These are phyloP conservation scores for Boletus barrowsii DNA, from an alignment of 768 basidiomycete species.

Conservation along the genomic window DNA sequence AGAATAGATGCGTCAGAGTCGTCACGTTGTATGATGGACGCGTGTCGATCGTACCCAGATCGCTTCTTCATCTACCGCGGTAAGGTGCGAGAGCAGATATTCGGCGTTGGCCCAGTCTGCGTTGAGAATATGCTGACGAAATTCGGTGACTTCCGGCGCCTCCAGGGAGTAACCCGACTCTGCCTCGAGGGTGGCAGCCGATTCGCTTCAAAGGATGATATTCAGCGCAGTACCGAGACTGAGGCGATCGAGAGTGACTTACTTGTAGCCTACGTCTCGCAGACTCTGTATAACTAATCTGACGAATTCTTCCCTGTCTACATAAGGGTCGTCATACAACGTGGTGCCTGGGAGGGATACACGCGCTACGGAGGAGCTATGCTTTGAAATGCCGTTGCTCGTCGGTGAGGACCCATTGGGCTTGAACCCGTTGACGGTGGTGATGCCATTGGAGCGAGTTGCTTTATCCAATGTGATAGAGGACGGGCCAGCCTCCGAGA, in stretches of 20 bases:
- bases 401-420: conserved; percentile 37
- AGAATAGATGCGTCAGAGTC: conserved; percentile 21
- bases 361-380: conserved; percentile 48
- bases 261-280: conserved; percentile 82
- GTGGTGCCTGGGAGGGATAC: conserved; percentile 70
- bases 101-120: conserved; percentile 83
- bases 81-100: conserved; percentile 60
- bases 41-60: conserved; percentile 54
- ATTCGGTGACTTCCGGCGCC: conserved; percentile 69
- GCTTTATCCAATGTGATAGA: conserved; percentile 36
- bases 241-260: conserved; percentile 29
- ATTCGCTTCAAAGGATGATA: conserved; percentile 55
- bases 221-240: conserved; percentile 10
- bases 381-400: conserved; percentile 52
- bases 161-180: conserved; percentile 93
- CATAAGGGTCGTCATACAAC: conserved; percentile 72
- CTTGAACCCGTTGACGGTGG: conserved; percentile 44
- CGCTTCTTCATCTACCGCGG: conserved; percentile 64
- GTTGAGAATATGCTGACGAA: conserved; percentile 74
- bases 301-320: conserved; percentile 90
- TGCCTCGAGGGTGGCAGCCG: conserved; percentile 83
- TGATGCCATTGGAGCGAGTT: conserved; percentile 31
- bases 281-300: conserved; percentile 85
- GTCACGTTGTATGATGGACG: conserved; percentile 5
- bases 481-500: conserved; percentile 53